A percentile compares a stretch with the other conserved stretches of the same genome.
These are phyloP conservation scores for Ilex aquifolium DNA, from an alignment of 257 asterid genomes.

Conservation along the genomic window DNA sequence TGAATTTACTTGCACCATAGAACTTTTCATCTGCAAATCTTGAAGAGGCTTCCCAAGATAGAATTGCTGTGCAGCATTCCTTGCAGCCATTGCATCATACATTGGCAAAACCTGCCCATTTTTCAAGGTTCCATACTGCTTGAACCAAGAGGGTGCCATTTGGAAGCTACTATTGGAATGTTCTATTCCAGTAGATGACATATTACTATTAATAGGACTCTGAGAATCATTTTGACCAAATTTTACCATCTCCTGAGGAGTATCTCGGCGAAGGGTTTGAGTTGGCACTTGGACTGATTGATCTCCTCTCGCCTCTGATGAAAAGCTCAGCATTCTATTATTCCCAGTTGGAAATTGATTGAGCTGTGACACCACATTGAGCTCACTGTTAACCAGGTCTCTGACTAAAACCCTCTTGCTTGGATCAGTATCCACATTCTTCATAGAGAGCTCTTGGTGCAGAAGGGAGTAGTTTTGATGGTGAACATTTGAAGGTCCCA, in stretches of 20 bases:
- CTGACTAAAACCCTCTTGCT: slow-evolving; percentile 23
- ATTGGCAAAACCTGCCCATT: slow-evolving; percentile 31
- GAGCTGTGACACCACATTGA: slow-evolving; percentile 13
- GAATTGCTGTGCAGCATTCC: slow-evolving; percentile 20
- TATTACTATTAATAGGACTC: slow-evolving; percentile 18
- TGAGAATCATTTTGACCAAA: slow-evolving; percentile 21
- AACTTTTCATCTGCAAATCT: slow-evolving; percentile 24
- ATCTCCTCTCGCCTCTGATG: slow-evolving; percentile 21
- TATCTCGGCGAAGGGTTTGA: slow-evolving; percentile 18
- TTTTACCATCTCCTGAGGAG: slow-evolving; percentile 18
- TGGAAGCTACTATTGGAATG: slow-evolving; percentile 32
- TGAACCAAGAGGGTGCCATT: slow-evolving; percentile 54
- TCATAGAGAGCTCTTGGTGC: slow-evolving; percentile 27
- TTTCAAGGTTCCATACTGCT: slow-evolving; percentile 36
- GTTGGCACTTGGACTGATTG: slow-evolving; percentile 26
- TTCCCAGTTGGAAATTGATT: slow-evolving; percentile 20
- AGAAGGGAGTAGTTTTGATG: slow-evolving; percentile 28
- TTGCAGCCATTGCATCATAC: slow-evolving; percentile 20
- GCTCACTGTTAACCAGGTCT: slow-evolving; percentile 20
- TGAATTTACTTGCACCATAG: slow-evolving; percentile 28
- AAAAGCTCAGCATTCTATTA: slow-evolving; percentile 19
- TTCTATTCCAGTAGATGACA: slow-evolving; percentile 17
- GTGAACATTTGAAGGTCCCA: slow-evolving; percentile 8
- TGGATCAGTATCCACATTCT: slow-evolving; percentile 22
- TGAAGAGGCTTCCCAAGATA: slow-evolving; percentile 23